Evolutionary conservation across 495 filamentous ascomycete genomes (phyloP), one percentile per base, ranked within the genome.

Genomic region (Lasiosphaeris hirsuta): DNA sequence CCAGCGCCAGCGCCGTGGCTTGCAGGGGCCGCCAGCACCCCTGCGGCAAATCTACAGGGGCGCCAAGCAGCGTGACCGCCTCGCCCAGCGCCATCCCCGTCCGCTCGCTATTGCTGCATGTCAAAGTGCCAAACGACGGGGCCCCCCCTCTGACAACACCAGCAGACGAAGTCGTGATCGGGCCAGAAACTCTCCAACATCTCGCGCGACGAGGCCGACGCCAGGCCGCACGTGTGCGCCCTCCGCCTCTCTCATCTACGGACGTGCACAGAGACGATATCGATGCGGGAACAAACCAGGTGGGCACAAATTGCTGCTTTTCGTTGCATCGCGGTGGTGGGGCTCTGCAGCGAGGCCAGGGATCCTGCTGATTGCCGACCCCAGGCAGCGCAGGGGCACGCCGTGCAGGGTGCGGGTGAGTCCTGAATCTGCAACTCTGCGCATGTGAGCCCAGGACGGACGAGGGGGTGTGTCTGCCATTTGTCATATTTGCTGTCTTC

Each of bases 281-380:
- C 35, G 36, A 17, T 59, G 51, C 44, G 9, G 14, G 54, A 5
- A 15, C n/a, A 42, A 37, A 44, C 34, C 57, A 36, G 18, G 10
- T 41, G 33, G 30, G 6, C 30, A 51, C 40, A 60, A 52, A 61
- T 61, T 61, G 42, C 58, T 3, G 13, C 43, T 11, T 34, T 42
- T 54, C 17, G 39, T 51, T 36, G 47, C 62, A 59, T 59, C 58
- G 51, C 52, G 41, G 58, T 34, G 42, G 62, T 64, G 62, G 62
- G 48, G 54, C 38, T 39, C n/a, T 51, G 40, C 17, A 51, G 14
- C 44, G 56, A 36, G 23, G 19, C 47, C 62, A 64, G 51, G 62
- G 62, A 43, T 53, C 44, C 55, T 57, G 50, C 55, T 55, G 62
- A 61, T 57, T 61, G 62, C 62, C 58, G 58, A 54, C 30, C 17